Evolutionary conservation across 2,329 filamentous ascomycete genomes (phyloP).

Genomic region (Herpomyces periplanetae): DNA sequence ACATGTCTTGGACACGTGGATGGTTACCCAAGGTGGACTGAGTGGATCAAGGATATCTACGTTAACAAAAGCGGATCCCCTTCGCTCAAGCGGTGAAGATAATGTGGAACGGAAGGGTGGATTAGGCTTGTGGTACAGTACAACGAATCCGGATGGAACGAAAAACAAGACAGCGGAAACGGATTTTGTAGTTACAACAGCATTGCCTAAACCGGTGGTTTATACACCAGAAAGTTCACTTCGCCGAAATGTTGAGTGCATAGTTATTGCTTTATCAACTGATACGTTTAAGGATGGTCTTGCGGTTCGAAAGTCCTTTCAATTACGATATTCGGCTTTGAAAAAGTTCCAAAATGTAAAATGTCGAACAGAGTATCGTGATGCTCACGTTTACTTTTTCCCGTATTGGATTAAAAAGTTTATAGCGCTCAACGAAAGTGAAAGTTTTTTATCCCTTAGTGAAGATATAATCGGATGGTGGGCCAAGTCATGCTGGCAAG

Average conservation of each 20-base stretch:
- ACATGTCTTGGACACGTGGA: conserved; percentile 55
- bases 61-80: too few relatives aligned
- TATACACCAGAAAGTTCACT: conserved; percentile 21
- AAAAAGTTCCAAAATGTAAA: conserved; percentile 31
- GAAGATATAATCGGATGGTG: conserved; percentile 83
- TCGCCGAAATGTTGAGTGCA: conserved; percentile 24
- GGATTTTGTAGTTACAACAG: conserved; percentile 48
- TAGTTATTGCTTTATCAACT: conserved; percentile 56
- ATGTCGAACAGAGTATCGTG: conserved; percentile 46
- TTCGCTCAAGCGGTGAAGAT: conserved; percentile 13
- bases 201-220: conserved; percentile 17
- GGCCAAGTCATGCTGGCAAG: conserved; percentile 76
- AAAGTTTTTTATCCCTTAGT: conserved; percentile 45
- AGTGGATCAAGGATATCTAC: too few relatives aligned
- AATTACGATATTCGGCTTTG: conserved; percentile 34
- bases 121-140: conserved; percentile 64
- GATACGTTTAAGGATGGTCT: conserved; percentile 53
- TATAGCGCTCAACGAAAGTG: conserved; percentile 31
- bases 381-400: conserved; percentile 79
- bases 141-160: conserved; percentile 18
- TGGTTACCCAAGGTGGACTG: conserved; percentile 37
- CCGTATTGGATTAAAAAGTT: conserved; percentile 68
- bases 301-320: conserved; percentile 29
- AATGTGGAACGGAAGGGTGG: conserved; percentile 23
- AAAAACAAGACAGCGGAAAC: conserved; percentile 62